Percentiles rank a stretch among this genome's conserved stretches.
Evolutionary conservation across 148 eudicot species (phyloP).

Genomic region (Cornus florida): DNA sequence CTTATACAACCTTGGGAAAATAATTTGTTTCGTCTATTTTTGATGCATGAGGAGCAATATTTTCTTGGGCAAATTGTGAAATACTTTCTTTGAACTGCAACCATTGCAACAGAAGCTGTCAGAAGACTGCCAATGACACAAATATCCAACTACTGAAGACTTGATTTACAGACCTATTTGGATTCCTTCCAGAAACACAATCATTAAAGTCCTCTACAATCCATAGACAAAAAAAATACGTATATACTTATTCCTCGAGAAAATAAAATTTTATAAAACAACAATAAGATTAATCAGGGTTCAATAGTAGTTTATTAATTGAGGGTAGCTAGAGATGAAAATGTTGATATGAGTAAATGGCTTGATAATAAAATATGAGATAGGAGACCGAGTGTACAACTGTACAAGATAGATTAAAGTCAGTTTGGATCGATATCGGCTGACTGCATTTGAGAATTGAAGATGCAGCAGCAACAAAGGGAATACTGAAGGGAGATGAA

Average conservation of each 20-base stretch:
- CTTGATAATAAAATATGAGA: too few species aligned
- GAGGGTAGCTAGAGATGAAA: background rate
- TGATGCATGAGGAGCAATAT: slow-evolving; percentile 89
- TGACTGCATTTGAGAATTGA: background rate
- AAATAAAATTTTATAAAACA: too few species aligned
- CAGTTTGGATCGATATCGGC: background rate
- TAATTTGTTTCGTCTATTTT: slow-evolving; percentile 75
- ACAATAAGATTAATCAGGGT: too few species aligned
- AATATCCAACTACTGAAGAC: background rate
- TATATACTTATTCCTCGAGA: too few species aligned
- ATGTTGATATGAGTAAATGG: background rate
- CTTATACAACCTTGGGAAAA: slow-evolving; percentile 71
- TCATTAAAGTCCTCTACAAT: background rate
- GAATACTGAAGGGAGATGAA: background rate
- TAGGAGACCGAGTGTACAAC: too few species aligned
- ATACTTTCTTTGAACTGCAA: slow-evolving; percentile 93
- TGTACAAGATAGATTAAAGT: background rate
- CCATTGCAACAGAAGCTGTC: background rate
- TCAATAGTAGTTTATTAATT: too few species aligned
- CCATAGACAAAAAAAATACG: background rate
- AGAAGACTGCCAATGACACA: slow-evolving; percentile 4
- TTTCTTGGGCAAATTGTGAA: slow-evolving; percentile 91
- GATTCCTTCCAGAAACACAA: background rate
- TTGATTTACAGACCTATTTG: background rate
- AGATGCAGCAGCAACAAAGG: background rate